These are phyloP conservation scores for Lyophyllum shimeji DNA, from an alignment of 768 basidiomycete species.

Conservation along the genomic window DNA sequence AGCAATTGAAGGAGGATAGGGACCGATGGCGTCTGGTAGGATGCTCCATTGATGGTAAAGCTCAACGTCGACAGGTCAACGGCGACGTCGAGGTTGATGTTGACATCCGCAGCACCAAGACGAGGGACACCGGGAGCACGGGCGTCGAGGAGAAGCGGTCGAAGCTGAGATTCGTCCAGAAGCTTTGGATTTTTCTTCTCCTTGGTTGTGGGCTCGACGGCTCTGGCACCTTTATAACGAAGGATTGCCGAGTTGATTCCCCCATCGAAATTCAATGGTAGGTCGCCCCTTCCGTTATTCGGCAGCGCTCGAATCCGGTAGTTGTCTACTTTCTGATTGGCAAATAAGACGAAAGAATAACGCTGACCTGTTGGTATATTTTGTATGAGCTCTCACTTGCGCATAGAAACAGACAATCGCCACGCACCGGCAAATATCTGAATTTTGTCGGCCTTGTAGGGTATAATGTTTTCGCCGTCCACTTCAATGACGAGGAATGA, in stretches of 20 bases:
- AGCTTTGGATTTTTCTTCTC: not conserved
- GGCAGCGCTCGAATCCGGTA: conserved; percentile 31
- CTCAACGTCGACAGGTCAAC: conserved; percentile 10
- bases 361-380: conserved; percentile 28
- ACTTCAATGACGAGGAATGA: conserved; percentile 32
- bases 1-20: conserved; percentile 47
- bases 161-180: conserved; percentile 12
- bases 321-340: conserved; percentile 29
- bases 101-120: conserved; percentile 15
- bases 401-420: not conserved
- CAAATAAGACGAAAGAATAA: conserved; percentile 38
- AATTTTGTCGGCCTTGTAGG: conserved; percentile 26
- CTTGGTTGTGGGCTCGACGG: conserved; percentile 5
- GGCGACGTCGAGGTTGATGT: conserved; percentile 13
- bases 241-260: conserved; percentile 18
- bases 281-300: conserved; percentile 5
- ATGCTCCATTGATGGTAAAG: conserved; percentile 32
- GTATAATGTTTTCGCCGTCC: conserved; percentile 27
- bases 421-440: conserved; percentile 24
- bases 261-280: conserved; percentile 7
- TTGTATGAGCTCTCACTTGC: not conserved
- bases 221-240: conserved; percentile 12
- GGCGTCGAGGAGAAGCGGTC: conserved; percentile 5
- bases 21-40: conserved; percentile 31
- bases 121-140: conserved; percentile 9